A percentile compares a stretch with the other conserved stretches of the same genome.
Evolutionary conservation across 441 rosid genomes (phyloP).

Genomic region (Daphne laureola): DNA sequence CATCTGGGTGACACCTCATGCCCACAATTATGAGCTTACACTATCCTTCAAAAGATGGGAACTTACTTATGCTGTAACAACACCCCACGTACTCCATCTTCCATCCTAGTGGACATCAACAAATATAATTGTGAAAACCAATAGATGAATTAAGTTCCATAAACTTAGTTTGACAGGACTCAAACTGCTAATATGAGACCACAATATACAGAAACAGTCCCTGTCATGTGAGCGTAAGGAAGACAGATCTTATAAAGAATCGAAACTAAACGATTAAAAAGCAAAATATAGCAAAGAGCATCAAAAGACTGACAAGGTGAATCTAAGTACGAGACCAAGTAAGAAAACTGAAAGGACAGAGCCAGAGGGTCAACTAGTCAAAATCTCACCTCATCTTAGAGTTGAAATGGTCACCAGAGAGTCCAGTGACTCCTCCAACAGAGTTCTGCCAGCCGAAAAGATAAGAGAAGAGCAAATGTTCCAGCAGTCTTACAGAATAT

Average conservation of each 20-base stretch:
- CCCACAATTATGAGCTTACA: constrained; percentile 4
- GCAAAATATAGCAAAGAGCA: too few relatives aligned
- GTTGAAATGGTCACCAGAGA: constrained; percentile 33
- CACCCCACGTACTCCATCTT: constrained; percentile 68
- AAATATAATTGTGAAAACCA: neutral
- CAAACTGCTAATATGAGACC: too few relatives aligned
- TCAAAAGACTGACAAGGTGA: too few relatives aligned
- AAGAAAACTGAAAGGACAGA: too few relatives aligned
- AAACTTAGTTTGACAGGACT: too few relatives aligned
- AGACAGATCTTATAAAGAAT: too few relatives aligned
- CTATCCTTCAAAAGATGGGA: constrained; percentile 9
- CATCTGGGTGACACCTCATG: neutral
- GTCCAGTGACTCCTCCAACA: constrained; percentile 28
- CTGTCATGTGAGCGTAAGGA: too few relatives aligned
- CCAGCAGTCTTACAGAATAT: too few relatives aligned
- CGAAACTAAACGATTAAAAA: too few relatives aligned
- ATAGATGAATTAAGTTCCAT: too few relatives aligned
- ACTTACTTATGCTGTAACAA: constrained; percentile 70
- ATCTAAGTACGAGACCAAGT: too few relatives aligned
- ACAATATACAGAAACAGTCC: too few relatives aligned
- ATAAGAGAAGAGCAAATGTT: neutral
- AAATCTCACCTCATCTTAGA: constrained; percentile 31
- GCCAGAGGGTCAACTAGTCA: neutral
- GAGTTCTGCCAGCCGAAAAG: constrained; percentile 24
- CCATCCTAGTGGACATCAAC: constrained; percentile 33